These are phyloP conservation scores for Lathyrus aphaca DNA, from an alignment of 306 rosid species.

Conservation along the genomic window DNA sequence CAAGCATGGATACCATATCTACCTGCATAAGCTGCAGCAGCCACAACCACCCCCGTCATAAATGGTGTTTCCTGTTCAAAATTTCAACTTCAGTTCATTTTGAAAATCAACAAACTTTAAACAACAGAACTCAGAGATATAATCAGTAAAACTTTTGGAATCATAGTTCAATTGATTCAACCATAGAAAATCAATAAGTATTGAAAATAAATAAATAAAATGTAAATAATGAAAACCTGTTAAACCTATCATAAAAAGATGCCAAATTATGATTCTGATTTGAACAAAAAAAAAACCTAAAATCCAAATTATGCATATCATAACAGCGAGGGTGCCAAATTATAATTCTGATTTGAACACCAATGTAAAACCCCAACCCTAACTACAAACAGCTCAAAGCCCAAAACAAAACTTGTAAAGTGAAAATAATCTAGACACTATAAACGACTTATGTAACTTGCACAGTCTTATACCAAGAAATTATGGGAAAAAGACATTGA, in stretches of 20 bases:
- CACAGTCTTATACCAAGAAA: not conserved
- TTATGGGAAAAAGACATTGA: no score
- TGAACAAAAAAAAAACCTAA: not conserved
- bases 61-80: slow-evolving; percentile 65
- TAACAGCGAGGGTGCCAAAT: not conserved
- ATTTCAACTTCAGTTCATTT: slow-evolving; percentile 32
- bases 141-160: no score
- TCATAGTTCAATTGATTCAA: no score
- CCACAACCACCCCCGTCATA: slow-evolving; percentile 67
- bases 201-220: not conserved
- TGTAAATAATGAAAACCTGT: not conserved
- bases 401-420: not conserved
- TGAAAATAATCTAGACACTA: not conserved
- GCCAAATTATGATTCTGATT: not conserved
- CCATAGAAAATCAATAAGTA: not conserved
- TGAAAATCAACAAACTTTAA: slow-evolving; percentile 10
- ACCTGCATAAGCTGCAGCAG: slow-evolving; percentile 88
- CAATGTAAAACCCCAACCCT: not conserved
- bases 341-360: not conserved
- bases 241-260: not conserved
- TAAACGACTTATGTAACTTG: not conserved
- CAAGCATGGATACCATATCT: slow-evolving; percentile 73
- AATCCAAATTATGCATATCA: not conserved
- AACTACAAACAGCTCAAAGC: not conserved
- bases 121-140: no score